Evolutionary conservation across 2,329 filamentous ascomycete species (phyloP), one percentile per base, ranked within the genome.

Genomic region (Pyricularia sp.): DNA sequence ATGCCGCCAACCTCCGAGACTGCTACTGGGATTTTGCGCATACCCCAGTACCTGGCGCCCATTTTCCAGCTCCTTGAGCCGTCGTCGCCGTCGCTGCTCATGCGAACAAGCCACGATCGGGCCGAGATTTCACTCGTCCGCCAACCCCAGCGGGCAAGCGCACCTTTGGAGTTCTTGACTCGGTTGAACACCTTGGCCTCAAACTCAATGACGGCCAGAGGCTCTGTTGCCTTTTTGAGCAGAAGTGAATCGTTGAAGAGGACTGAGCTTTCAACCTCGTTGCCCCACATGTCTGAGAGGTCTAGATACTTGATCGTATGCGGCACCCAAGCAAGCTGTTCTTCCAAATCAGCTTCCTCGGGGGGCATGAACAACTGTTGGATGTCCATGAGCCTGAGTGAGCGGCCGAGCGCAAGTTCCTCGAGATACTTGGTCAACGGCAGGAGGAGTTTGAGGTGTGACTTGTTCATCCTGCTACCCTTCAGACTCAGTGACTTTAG

Each of bases 1-100:
- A 96, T 96, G 67, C 91, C 91, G 70, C 96, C 94, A 30, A 97
- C 89, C 75, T 97, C 93, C 64, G 93, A 91, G 72, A 87, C 85
- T 30, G 90, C 91, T 69, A 97, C 88, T n/a, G 93, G 96, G 57
- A 97, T 83, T 78, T 97, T 94, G 68, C 89, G 83, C 86, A 92
- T 92, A 49, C 90, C 90, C 90, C 90, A 93, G 77, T 86, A 90
- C 70, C 85, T 84, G 62, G 90, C 90, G 35, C 90, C 90, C 88
- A 91, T 89, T 79, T 94, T 94, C 90, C 90, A 94, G 70, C 87
- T 79, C 61, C 78, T 75, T 55, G 69, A 67, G 13, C 72, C 70
- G 66, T 79, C 76, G 68, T 78, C 70, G 53, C 31, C 55, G 49
- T 59, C 62, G 49, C 62, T 53, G 53, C 55, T 57, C 68, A 74